Percentiles rank a stretch among this genome's conserved stretches.
Conservation (phyloP, 2,329 filamentous ascomycete genomes). For the Ophiocordyceps camponoti-saundersi region DNA sequence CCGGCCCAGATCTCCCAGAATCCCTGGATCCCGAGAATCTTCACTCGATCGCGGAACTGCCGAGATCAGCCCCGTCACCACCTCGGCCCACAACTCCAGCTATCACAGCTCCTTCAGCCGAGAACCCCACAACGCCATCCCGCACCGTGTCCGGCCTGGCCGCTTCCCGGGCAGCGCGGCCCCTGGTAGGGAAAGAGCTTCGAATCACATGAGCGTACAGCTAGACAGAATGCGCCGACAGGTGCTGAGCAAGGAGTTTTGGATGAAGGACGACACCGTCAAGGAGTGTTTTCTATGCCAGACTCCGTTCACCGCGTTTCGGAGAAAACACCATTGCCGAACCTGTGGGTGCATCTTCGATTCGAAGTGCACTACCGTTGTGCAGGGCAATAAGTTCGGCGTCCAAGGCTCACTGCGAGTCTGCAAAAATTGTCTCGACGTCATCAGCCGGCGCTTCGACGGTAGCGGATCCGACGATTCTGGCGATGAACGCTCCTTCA, state of each 20-base stretch:
- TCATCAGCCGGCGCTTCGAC: constrained; percentile 82
- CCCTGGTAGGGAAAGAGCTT: constrained; percentile 31
- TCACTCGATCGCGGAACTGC: constrained; percentile 40
- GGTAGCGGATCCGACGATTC: constrained; percentile 79
- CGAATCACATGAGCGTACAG: constrained; percentile 41
- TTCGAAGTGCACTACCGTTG: constrained; percentile 84
- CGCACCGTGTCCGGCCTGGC: constrained; percentile 25
- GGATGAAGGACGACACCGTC: constrained; percentile 98
- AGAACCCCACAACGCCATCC: constrained; percentile 18
- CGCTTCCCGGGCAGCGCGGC: constrained; percentile 39
- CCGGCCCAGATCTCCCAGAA: constrained; percentile 23
- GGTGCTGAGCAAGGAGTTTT: constrained; percentile 86
- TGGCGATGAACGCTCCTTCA: constrained; percentile 55
- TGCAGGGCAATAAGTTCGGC: constrained; percentile 74
- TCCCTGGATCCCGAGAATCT: constrained; percentile 35
- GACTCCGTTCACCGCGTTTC: constrained; percentile 79
- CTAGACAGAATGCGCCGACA: constrained; percentile 65
- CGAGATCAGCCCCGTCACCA: constrained; percentile 38
- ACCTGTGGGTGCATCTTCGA: constrained; percentile 98
- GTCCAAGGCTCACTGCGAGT: constrained; percentile 73
- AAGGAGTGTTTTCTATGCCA: constrained; percentile 94
- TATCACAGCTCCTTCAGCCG: constrained; percentile 38
- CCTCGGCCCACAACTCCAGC: constrained; percentile 39
- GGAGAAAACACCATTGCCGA: constrained; percentile 91
- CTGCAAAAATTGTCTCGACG: constrained; percentile 80